Conservation (phyloP, 1,284 basidiomycete genomes). For the Megacollybia platyphylla region DNA sequence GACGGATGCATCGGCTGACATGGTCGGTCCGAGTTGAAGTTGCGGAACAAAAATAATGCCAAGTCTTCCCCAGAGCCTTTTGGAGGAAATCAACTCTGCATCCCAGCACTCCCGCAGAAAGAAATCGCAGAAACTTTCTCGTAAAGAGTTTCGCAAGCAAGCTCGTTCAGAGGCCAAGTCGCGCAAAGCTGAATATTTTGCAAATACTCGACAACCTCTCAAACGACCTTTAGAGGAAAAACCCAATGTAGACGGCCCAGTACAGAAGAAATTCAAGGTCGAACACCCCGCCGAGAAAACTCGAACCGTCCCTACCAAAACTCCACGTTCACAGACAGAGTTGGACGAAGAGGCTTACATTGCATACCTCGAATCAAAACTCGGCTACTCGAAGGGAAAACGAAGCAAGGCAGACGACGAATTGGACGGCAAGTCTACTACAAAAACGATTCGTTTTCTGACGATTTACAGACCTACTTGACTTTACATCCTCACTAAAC, state of each 20-base stretch:
- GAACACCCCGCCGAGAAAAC: background rate
- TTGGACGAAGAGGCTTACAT: conserved; percentile 70
- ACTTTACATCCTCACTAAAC: conserved; percentile 29
- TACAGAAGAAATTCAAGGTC: background rate
- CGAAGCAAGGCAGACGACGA: conserved; percentile 38
- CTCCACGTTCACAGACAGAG: conserved; percentile 23
- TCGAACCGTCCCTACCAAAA: conserved; percentile 3
- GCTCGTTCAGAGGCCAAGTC: conserved; percentile 44
- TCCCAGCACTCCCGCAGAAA: conserved; percentile 7
- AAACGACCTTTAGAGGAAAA: conserved; percentile 18
- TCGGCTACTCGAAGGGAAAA: conserved; percentile 40
- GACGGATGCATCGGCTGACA: too few species aligned
- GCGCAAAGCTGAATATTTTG: conserved; percentile 45
- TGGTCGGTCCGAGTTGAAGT: background rate
- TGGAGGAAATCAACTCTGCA: conserved; percentile 18
- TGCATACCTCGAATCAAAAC: conserved; percentile 59
- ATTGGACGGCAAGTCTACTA: conserved; percentile 34
- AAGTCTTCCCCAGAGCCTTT: conserved; percentile 26
- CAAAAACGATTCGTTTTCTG: conserved; percentile 2
- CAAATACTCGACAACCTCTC: conserved; percentile 21
- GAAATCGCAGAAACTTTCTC: conserved; percentile 18
- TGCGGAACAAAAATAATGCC: conserved; percentile 24
- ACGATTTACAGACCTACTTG: conserved; percentile 31
- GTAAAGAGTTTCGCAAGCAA: conserved; percentile 57
- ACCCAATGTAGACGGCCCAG: background rate